A percentile compares a stretch with the other conserved stretches of the same genome.
These are phyloP conservation scores for Dioscorea dumetorum DNA, from an alignment of 106 monocot species.

Conservation along the genomic window DNA sequence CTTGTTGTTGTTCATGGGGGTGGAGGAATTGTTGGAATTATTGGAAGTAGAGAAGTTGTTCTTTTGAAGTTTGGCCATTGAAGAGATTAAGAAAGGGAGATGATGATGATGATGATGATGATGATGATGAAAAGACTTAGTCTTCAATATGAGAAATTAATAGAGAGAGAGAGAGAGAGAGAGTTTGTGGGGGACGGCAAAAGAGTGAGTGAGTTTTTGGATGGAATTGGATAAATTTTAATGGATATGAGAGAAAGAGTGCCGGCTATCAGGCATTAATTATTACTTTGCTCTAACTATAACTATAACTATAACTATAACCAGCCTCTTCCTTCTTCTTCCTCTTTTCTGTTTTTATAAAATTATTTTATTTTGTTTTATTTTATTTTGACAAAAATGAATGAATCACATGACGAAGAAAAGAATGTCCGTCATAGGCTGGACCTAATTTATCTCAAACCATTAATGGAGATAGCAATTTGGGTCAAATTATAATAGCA, in stretches of 20 bases:
- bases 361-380: too few species aligned
- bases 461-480: too few species aligned
- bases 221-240: neutral
- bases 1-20: neutral
- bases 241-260: neutral
- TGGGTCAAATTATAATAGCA: too few species aligned
- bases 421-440: too few species aligned
- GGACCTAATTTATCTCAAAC: too few species aligned
- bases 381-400: too few species aligned
- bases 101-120: neutral
- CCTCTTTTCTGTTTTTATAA: too few species aligned
- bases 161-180: neutral
- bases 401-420: too few species aligned
- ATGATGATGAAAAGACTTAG: neutral
- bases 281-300: too few species aligned
- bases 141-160: neutral
- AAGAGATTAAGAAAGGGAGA: neutral
- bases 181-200: neutral
- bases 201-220: neutral
- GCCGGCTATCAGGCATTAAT: neutral
- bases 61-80: conserved; percentile 2
- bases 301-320: too few species aligned
- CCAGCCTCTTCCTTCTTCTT: too few species aligned
- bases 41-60: conserved; percentile 1
- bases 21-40: neutral